Conservation (phyloP, 1,139 yeast genomes). For the Blastobotrys serpentis region DNA sequence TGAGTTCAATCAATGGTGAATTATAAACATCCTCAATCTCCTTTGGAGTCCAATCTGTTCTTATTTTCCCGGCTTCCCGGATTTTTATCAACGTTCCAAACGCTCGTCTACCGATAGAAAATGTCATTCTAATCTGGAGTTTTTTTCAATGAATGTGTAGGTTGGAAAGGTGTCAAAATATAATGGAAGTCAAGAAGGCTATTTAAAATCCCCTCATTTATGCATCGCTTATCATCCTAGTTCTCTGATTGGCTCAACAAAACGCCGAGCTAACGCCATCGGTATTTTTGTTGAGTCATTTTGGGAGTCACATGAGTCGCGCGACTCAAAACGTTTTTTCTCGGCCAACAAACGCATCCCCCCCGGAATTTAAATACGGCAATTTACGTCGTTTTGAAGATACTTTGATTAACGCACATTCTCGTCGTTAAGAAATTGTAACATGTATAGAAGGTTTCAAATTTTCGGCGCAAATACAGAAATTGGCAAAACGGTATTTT, state of each 20-base stretch:
- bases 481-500: slow-evolving; percentile 33
- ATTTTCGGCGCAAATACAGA: slow-evolving; percentile 46
- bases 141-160: too few relatives aligned
- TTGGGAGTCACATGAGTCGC: too few relatives aligned
- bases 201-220: neutral
- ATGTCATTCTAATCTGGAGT: neutral
- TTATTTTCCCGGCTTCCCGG: slow-evolving; percentile 6
- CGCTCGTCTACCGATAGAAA: neutral
- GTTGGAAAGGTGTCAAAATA: too few relatives aligned
- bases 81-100: neutral
- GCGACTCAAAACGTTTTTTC: too few relatives aligned
- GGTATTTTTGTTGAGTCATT: too few relatives aligned
- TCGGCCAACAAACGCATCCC: too few relatives aligned
- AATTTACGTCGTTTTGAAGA: too few relatives aligned
- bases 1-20: slow-evolving; percentile 60
- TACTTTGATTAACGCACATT: too few relatives aligned
- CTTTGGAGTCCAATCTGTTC: slow-evolving; percentile 57
- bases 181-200: too few relatives aligned
- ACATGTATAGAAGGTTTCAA: slow-evolving; percentile 21
- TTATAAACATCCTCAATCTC: slow-evolving; percentile 60
- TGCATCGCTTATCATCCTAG: neutral
- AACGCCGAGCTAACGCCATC: too few relatives aligned
- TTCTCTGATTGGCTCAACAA: slow-evolving; percentile 5
- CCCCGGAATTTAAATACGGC: too few relatives aligned
- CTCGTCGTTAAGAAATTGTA: too few relatives aligned